phyloP scores from a whole-genome alignment of 169 alveolate genomes.

The Cryptosporidium baileyi region DNA sequence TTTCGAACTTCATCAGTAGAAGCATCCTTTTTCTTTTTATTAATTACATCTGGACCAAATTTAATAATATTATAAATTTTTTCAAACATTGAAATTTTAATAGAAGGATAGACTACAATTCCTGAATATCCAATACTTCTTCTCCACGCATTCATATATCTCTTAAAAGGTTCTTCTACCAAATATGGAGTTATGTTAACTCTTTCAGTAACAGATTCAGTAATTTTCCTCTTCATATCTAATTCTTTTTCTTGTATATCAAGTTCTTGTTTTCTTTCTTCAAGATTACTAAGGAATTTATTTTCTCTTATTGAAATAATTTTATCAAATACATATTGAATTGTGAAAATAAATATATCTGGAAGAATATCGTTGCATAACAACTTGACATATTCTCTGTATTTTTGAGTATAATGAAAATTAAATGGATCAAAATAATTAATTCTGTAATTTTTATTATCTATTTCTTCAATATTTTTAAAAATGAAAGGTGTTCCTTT shows the following conservation, averaged over 20 bases:
- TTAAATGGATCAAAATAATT: not conserved
- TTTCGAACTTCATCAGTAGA: conserved; percentile 30
- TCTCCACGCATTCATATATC: conserved; percentile 64
- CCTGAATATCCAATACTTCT: conserved; percentile 62
- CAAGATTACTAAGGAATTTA: not conserved
- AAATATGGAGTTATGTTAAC: conserved; percentile 25
- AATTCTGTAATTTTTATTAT: not conserved
- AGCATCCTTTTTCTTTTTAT: conserved; percentile 29
- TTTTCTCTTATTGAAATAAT: conserved; percentile 10
- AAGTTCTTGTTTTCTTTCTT: conserved; percentile 1
- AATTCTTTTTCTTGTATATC: conserved; percentile 22
- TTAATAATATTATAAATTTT: conserved; percentile 47
- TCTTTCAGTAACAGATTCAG: conserved; percentile 4
- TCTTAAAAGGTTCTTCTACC: conserved; percentile 25
- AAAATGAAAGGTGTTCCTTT: conserved; percentile 29
- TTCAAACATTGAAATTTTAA: conserved; percentile 6
- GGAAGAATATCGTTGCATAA: conserved; percentile 29
- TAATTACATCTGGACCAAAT: conserved; percentile 44
- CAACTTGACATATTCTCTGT: conserved; percentile 7
- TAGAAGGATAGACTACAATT: not conserved
- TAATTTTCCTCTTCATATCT: not conserved
- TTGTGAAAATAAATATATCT: not conserved
- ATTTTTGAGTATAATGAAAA: not conserved
- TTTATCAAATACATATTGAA: conserved; percentile 6
- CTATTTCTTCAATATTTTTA: not conserved